Evolutionary conservation across 2,329 filamentous ascomycete species (phyloP).

Genomic region (Pyricularia grisea): DNA sequence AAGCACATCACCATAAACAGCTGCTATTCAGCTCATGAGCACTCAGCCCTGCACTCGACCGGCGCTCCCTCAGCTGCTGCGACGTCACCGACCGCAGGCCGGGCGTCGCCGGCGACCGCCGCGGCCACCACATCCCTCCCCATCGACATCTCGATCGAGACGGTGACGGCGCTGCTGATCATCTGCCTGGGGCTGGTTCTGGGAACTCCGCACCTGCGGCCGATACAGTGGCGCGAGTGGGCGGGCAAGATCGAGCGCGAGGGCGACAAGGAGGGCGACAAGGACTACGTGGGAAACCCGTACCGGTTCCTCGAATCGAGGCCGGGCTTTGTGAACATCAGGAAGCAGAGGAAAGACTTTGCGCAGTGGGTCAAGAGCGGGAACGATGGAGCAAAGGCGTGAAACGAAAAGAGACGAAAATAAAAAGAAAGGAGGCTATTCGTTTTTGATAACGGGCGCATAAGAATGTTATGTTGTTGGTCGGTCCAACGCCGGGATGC

Average conservation of each 20-base stretch:
- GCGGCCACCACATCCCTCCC: conserved; percentile 49
- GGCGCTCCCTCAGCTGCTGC: conserved; percentile 30
- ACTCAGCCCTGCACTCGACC: conserved; percentile 62
- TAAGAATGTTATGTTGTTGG: background rate
- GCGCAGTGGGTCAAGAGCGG: conserved; percentile 55
- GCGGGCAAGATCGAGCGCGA: conserved; percentile 76
- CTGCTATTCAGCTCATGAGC: conserved; percentile 93
- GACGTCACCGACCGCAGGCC: background rate
- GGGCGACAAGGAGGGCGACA: conserved; percentile 45
- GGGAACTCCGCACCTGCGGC: conserved; percentile 67
- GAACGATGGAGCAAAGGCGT: conserved; percentile 8
- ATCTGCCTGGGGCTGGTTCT: conserved; percentile 77
- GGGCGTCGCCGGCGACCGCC: conserved; percentile 32
- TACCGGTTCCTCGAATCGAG: conserved; percentile 72
- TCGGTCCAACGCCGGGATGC: background rate
- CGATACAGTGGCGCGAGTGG: conserved; percentile 77
- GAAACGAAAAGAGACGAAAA: background rate
- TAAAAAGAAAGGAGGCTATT: background rate
- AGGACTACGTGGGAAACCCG: conserved; percentile 67
- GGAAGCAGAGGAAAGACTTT: conserved; percentile 72
- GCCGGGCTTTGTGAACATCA: conserved; percentile 79
- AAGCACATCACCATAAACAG: conserved; percentile 35
- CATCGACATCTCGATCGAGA: conserved; percentile 80
- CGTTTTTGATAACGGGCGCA: background rate
- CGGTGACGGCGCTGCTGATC: conserved; percentile 68